Base-by-base conservation (phyloP, 345 rosid genomes). In the Eucalyptus regnans region DNA sequence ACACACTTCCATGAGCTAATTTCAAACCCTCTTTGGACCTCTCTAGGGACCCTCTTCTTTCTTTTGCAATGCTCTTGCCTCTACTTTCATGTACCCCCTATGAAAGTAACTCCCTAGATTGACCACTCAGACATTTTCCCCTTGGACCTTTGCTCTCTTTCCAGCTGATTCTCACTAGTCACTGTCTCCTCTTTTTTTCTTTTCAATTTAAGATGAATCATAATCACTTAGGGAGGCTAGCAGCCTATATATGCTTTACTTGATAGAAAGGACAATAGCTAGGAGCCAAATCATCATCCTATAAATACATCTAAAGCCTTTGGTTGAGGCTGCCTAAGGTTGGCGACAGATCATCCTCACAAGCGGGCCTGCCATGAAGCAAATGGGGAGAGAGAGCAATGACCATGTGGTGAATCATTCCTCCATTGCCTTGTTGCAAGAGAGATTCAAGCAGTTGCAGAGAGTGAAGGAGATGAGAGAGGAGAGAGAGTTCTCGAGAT, bases 341-440 rank as follows among this genome's bases (percentile, higher is more conserved):
- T 20, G 12, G 23, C 7, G 83, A 76, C 37, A 15, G 41, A 64
- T 64, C 41, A 62, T 62, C 71, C 71, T 62, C 8, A 29, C 71
- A 14, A n/a, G 33, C 51, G 49, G 51, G 86, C 51, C 44, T n/a
- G 51, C 31, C 52, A 86, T 76, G 83, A 86, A 49, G 87, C 54
- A 31, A 48, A 86, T 20, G 60, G 51, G 88, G 50, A 50, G 50
- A 68, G 68, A 46, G 79, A 64, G 50, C 71, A 87, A 46, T 50
- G 88, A 87, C 88, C 50, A 64, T 46, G 68, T 17, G 14, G 88
- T 60, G 87, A 87, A 90, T 49, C 95, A 92, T 43, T 95, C 97
- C 58, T 94, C 98, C 64, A 96, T 96, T 86, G 95, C 94, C 62
- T 88, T 96, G 86, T 86, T 96, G 92, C 99, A 94, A 88, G 99